Base-by-base conservation (phyloP, 1,139 yeast species). In the Pichia sp. region DNA sequence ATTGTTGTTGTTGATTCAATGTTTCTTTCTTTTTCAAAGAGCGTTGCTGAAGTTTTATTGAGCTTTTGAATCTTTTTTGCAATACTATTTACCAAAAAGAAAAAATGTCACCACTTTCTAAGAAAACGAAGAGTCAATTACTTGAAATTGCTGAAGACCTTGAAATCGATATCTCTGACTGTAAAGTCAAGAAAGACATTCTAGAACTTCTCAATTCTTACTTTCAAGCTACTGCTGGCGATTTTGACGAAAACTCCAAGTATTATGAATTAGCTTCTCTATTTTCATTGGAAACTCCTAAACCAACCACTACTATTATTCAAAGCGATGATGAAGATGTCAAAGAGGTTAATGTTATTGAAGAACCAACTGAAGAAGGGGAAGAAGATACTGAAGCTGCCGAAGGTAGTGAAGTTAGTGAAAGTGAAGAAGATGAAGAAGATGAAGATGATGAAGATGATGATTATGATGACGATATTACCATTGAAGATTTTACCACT, bases 111-210 rank as follows among this genome's bases (percentile, higher is more conserved):
- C 44, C 53, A 1, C 48, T 60, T 35, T 42, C 50, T n/a, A 60
- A 55, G 52, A 59, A 56, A 44, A 61, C 64, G 3, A 62, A 60
- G 46, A 54, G 55, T 31, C 61, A 59, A 42, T 50, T 62, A 44
- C 49, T 49, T 29, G 64, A 58, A 33, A 55, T 62, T 27, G 64
- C 65, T 28, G 53, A 48, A 28, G 63, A 57, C 4, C 41, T 60
- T 29, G 54, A 53, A 6, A 48, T 62, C 34, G 56, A 52, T 33
- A 43, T 56, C 38, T 35, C 53, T 29, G 48, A 40, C 2, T 51
- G 54, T 41, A 53, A 54, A 32, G 57, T 57, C 40, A 61, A 60
- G 45, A 56, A 55, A 33, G 62, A 58, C 8, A 49, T 55, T 27
- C 43, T 52, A 26, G 59, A 56, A 27, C 49, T 48, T 36, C 44